A percentile compares a stretch with the other conserved stretches of the same genome.
These are phyloP conservation scores for Mycotypha africana DNA, from an alignment of 371 early-diverging fungal species.

Conservation along the genomic window DNA sequence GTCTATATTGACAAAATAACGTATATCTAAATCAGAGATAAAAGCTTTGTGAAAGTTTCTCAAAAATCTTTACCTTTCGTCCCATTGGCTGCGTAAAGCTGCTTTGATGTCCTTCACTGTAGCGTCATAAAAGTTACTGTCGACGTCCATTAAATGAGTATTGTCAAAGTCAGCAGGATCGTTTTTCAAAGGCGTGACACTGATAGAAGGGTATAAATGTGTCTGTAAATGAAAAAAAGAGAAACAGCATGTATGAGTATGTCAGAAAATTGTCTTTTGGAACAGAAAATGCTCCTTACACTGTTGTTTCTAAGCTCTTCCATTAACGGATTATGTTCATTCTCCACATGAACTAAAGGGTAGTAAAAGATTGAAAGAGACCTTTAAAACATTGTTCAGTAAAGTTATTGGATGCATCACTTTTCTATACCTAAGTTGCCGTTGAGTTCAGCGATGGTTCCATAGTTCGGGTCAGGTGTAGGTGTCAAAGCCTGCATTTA, in stretches of 20 bases:
- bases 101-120: no score
- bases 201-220: slow-evolving; percentile 20
- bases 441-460: slow-evolving; percentile 14
- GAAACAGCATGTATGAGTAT: not conserved
- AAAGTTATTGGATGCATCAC: not conserved
- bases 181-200: not conserved
- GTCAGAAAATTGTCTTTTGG: no score
- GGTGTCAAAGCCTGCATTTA: no score
- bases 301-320: slow-evolving; percentile 2
- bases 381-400: no score
- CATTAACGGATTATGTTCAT: slow-evolving; percentile 1
- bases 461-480: slow-evolving; percentile 6
- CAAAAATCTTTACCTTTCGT: slow-evolving; percentile 7
- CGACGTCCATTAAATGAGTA: no score
- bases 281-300: not conserved
- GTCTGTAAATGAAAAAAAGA: slow-evolving; percentile 2
- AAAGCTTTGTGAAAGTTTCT: not conserved
- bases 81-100: not conserved
- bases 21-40: no score
- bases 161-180: slow-evolving; percentile 3
- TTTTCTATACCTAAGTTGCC: slow-evolving; percentile 8
- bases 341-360: slow-evolving; percentile 8
- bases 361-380: not conserved
- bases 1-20: not conserved
- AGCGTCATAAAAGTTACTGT: no score